Conservation (phyloP, 2,329 filamentous ascomycete species). For the Colletotrichum sp. region DNA sequence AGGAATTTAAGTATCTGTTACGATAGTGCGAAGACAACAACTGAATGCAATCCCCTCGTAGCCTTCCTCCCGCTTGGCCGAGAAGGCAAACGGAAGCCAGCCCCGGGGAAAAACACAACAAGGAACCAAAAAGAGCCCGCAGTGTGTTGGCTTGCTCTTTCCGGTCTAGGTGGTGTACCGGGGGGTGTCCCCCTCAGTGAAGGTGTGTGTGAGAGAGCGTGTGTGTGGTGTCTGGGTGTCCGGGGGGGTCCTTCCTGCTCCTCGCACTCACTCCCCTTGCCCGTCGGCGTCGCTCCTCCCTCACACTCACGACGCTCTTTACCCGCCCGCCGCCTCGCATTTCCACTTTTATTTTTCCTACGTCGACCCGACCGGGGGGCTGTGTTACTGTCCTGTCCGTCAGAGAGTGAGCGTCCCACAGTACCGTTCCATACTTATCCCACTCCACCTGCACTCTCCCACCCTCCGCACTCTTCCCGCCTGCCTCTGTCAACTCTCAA, state of each 20-base stretch:
- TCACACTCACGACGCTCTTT: neutral
- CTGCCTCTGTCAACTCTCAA: conserved; percentile 9
- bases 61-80: neutral
- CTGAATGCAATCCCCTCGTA: neutral
- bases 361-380: neutral
- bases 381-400: conserved; percentile 16
- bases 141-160: neutral
- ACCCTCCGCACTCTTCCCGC: conserved; percentile 4
- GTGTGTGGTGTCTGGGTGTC: neutral
- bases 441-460: conserved; percentile 23
- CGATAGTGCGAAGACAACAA: neutral
- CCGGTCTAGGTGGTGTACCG: neutral
- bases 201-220: neutral
- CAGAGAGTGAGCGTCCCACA: conserved; percentile 3
- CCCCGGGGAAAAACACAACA: neutral
- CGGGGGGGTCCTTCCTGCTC: neutral
- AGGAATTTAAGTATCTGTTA: neutral
- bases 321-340: conserved; percentile 9
- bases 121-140: neutral
- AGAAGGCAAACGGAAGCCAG: neutral
- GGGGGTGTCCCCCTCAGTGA: neutral
- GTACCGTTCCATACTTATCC: conserved; percentile 20
- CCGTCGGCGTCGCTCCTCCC: neutral
- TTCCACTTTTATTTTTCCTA: conserved; percentile 13
- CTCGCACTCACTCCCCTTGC: neutral